Conservation (phyloP, 129 eudicot genomes). For the Flaveria ramosissima region DNA sequence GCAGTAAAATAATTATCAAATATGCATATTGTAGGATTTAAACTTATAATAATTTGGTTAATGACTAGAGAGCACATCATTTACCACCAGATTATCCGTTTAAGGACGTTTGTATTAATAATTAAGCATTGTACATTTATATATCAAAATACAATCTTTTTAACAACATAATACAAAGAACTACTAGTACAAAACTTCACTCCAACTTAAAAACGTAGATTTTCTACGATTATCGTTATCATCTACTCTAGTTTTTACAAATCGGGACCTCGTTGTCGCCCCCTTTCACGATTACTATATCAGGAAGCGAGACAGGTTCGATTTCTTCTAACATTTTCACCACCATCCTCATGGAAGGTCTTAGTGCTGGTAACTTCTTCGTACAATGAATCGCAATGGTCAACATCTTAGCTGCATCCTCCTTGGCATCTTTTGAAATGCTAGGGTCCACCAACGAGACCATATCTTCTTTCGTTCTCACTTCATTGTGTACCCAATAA, state of each 20-base stretch:
- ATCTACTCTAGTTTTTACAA: slow-evolving; percentile 11
- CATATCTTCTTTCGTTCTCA: slow-evolving; percentile 35
- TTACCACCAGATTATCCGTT: no score
- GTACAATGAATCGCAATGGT: slow-evolving; percentile 60
- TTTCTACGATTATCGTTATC: background rate
- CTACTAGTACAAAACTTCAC: slow-evolving; percentile 18
- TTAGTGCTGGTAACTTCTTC: slow-evolving; percentile 49
- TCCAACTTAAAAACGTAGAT: background rate
- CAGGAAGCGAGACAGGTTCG: slow-evolving; percentile 27
- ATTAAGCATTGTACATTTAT: background rate
- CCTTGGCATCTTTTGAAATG: slow-evolving; percentile 42
- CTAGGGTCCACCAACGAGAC: slow-evolving; percentile 45
- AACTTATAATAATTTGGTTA: no score
- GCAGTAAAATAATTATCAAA: no score
- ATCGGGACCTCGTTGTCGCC: slow-evolving; percentile 13
- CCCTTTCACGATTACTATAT: slow-evolving; percentile 30
- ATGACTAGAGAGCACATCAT: no score
- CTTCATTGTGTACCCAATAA: slow-evolving; percentile 47
- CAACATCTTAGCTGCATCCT: slow-evolving; percentile 52
- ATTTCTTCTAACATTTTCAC: slow-evolving; percentile 73
- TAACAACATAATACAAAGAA: background rate
- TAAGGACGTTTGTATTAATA: no score
- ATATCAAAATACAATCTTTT: background rate
- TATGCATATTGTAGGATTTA: no score
- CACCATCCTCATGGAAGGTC: slow-evolving; percentile 80